Percentiles rank a stretch among this genome's conserved stretches.
Evolutionary conservation across 2,329 filamentous ascomycete species (phyloP).

Genomic region (Trichoderma koningii): DNA sequence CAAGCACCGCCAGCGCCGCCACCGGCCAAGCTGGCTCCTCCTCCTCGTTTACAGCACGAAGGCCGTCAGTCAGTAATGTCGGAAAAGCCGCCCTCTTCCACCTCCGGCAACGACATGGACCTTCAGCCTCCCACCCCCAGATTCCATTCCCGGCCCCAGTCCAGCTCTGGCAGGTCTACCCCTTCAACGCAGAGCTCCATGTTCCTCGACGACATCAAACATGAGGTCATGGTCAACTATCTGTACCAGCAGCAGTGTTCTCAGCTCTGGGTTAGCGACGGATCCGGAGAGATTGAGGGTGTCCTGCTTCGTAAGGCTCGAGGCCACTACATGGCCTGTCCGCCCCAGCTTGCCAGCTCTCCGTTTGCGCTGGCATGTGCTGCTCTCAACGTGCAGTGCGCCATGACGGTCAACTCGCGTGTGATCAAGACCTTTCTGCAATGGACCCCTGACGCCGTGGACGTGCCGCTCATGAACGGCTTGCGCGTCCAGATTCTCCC

Average conservation of each 20-base stretch:
- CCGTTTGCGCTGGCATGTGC: slow-evolving; percentile 65
- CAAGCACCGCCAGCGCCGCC: slow-evolving; percentile 26
- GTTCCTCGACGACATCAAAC: slow-evolving; percentile 71
- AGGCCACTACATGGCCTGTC: slow-evolving; percentile 73
- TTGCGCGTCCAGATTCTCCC: slow-evolving; percentile 76
- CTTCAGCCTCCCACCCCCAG: slow-evolving; percentile 52
- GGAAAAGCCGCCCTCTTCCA: slow-evolving; percentile 42
- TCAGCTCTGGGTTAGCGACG: slow-evolving; percentile 72
- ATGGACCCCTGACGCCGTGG: slow-evolving; percentile 70
- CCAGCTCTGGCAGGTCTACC: slow-evolving; percentile 49
- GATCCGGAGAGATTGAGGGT: slow-evolving; percentile 68
- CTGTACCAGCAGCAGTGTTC: slow-evolving; percentile 78
- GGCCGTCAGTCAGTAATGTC: slow-evolving; percentile 36
- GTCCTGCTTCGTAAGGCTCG: slow-evolving; percentile 69
- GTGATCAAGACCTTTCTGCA: slow-evolving; percentile 77
- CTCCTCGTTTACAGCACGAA: slow-evolving; percentile 29
- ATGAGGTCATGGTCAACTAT: slow-evolving; percentile 83
- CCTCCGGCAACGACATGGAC: slow-evolving; percentile 46
- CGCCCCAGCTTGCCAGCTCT: slow-evolving; percentile 63
- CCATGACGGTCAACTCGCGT: slow-evolving; percentile 78
- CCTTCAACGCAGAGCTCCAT: slow-evolving; percentile 51
- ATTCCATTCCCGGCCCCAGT: slow-evolving; percentile 38
- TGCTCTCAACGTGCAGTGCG: slow-evolving; percentile 72
- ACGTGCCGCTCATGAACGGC: slow-evolving; percentile 75
- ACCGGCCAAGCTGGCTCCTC: slow-evolving; percentile 30